A percentile compares a stretch with the other conserved stretches of the same genome.
Evolutionary conservation across 108 stramenopile species (phyloP).

Genomic region (Nitzschia palea): DNA sequence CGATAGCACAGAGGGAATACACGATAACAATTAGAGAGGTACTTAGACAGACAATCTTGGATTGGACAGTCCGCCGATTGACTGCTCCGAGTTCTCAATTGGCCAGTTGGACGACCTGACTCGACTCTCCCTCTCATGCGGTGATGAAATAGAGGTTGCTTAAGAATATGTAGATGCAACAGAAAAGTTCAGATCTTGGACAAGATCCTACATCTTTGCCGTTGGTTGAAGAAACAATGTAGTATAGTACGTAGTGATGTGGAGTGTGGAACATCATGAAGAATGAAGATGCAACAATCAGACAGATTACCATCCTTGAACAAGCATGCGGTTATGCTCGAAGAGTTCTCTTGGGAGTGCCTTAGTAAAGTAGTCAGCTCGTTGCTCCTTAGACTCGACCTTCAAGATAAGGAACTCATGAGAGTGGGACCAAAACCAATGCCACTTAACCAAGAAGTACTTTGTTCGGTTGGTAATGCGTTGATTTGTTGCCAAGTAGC

Average conservation of each 20-base stretch:
- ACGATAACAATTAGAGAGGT: too few species aligned
- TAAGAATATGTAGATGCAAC: neutral
- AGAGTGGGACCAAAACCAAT: constrained; percentile 24
- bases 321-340: constrained; percentile 12
- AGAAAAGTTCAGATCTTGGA: neutral
- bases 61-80: too few species aligned
- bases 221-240: neutral
- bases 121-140: constrained; percentile 7
- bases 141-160: neutral
- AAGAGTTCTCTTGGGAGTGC: constrained; percentile 14
- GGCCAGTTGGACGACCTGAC: too few species aligned
- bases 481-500: constrained; percentile 24
- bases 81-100: too few species aligned
- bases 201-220: neutral
- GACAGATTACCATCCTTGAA: constrained; percentile 25
- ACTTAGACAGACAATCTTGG: too few species aligned
- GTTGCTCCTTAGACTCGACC: neutral
- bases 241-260: neutral
- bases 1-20: too few species aligned
- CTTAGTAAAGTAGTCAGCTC: constrained; percentile 46
- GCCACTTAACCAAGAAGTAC: constrained; percentile 27
- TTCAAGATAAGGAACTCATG: neutral
- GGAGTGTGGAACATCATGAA: neutral
- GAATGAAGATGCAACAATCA: neutral
- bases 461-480: constrained; percentile 24